Conservation (phyloP, 2,329 filamentous ascomycete genomes). For the Rhynchosporium secalis region DNA sequence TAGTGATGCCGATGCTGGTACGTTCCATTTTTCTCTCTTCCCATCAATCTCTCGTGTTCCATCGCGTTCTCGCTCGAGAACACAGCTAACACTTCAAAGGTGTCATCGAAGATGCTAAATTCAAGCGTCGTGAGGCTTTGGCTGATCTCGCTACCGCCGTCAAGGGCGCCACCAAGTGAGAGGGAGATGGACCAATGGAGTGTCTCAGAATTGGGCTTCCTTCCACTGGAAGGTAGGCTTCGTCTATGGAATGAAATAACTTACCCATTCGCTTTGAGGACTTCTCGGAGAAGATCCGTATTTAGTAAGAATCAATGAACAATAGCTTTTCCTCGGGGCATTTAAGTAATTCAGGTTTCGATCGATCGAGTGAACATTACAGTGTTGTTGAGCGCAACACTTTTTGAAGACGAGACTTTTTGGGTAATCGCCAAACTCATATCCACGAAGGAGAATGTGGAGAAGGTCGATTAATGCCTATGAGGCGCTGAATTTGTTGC, state of each 20-base stretch:
- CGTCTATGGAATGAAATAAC: neutral
- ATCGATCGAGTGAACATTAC: no score
- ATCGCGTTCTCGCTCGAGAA: neutral
- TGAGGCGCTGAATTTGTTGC: no score
- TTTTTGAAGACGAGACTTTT: no score
- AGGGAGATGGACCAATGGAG: neutral
- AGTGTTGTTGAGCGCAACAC: no score
- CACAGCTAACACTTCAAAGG: conserved; percentile 43
- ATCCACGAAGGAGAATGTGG: no score
- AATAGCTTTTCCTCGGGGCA: no score
- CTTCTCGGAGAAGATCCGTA: neutral
- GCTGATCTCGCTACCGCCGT: conserved; percentile 59
- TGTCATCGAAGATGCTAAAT: conserved; percentile 73
- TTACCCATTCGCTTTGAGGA: neutral
- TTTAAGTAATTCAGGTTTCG: no score
- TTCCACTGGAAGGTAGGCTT: neutral
- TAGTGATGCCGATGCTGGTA: conserved; percentile 68
- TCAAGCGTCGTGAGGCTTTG: conserved; percentile 72
- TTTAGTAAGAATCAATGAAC: no score
- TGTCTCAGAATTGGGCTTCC: neutral
- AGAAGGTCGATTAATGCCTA: no score
- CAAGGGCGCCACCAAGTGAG: conserved; percentile 11
- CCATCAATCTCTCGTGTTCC: neutral
- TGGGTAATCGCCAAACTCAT: no score
- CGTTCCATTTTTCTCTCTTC: conserved; percentile 35